Percentiles rank a stretch among this genome's conserved stretches.
Conservation (phyloP, 148 eudicot species). For the Camellia lanceoleosa region DNA sequence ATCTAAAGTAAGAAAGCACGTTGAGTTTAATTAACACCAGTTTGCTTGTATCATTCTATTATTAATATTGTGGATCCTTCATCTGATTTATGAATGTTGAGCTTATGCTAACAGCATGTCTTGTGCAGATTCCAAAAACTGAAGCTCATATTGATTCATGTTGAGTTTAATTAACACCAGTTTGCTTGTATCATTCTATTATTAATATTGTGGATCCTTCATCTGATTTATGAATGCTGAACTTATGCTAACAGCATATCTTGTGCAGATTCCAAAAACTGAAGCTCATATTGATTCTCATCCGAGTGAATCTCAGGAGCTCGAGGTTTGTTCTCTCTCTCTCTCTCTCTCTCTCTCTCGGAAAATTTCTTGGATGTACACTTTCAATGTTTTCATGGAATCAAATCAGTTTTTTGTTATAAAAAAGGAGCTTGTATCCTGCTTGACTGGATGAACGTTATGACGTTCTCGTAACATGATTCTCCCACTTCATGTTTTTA, state of each 20-base stretch:
- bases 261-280: slow-evolving; percentile 42
- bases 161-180: slow-evolving; percentile 4
- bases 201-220: not conserved
- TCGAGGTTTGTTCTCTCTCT: slow-evolving; percentile 47
- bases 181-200: not conserved
- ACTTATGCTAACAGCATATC: slow-evolving; percentile 14
- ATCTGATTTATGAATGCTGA: slow-evolving; percentile 16
- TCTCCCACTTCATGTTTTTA: not conserved
- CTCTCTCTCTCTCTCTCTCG: not conserved
- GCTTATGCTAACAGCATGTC: slow-evolving; percentile 13
- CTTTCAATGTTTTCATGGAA: not conserved
- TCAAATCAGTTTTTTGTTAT: slow-evolving; percentile 7
- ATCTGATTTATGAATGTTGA: slow-evolving; percentile 16
- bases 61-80: not conserved
- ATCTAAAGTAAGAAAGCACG: slow-evolving; percentile 48
- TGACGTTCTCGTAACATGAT: not conserved
- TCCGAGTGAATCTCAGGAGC: slow-evolving; percentile 39
- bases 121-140: slow-evolving; percentile 42
- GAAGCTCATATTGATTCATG: slow-evolving; percentile 26
- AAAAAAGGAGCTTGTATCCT: slow-evolving; percentile 7
- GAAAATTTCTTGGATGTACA: not conserved
- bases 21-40: slow-evolving; percentile 3
- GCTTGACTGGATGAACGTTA: not conserved
- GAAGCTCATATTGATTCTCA: slow-evolving; percentile 45
- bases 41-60: not conserved